Percentiles rank a stretch among this genome's conserved stretches.
These are phyloP conservation scores for Malus orientalis DNA, from an alignment of 306 rosid species.

Conservation along the genomic window DNA sequence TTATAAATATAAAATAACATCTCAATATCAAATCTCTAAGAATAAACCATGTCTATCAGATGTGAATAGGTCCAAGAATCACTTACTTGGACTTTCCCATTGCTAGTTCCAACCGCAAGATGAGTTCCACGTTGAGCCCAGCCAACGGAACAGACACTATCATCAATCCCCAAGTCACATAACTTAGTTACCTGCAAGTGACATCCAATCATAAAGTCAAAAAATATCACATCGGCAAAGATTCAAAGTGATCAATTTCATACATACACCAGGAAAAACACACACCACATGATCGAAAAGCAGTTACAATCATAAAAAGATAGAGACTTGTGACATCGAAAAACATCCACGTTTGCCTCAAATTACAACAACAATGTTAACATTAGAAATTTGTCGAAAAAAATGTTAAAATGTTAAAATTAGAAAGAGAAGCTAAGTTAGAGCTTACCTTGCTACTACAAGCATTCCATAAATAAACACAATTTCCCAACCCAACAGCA, in stretches of 20 bases:
- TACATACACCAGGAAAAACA: background rate
- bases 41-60: background rate
- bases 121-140: constrained; percentile 99
- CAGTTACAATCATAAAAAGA: background rate
- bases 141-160: constrained; percentile 90
- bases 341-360: background rate
- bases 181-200: constrained; percentile 78
- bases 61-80: background rate
- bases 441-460: constrained; percentile 83
- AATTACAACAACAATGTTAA: background rate
- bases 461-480: constrained; percentile 99
- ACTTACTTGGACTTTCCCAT: constrained; percentile 90
- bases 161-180: constrained; percentile 90
- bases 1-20: background rate
- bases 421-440: background rate
- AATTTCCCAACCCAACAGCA: constrained; percentile 92
- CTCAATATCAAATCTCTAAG: background rate
- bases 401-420: background rate
- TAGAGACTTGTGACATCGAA: background rate
- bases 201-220: constrained; percentile 15
- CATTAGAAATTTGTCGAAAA: no score
- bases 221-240: background rate
- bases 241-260: background rate
- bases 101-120: constrained; percentile 93
- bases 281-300: background rate